Percentiles rank a stretch among this genome's conserved stretches.
Evolutionary conservation across 2,329 filamentous ascomycete genomes (phyloP).

Genomic region (Fusarium sp.): DNA sequence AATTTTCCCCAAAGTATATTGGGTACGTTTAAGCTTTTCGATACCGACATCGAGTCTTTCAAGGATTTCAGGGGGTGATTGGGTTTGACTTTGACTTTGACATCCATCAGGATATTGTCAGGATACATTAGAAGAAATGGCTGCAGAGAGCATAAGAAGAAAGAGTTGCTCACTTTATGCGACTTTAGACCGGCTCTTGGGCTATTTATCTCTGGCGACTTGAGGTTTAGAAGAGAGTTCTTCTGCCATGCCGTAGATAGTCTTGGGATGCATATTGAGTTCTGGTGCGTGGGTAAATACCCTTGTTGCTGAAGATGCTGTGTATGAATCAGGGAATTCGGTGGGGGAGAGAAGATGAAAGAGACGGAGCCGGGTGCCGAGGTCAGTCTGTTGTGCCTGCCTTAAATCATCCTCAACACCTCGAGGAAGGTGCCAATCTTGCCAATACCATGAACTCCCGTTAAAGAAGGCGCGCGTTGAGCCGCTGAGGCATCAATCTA

Average conservation of each 20-base stretch:
- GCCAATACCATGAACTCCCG: not conserved
- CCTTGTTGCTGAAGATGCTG: not conserved
- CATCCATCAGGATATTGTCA: not conserved
- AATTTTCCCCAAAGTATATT: not conserved
- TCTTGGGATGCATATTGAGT: not conserved
- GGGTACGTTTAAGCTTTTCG: not conserved
- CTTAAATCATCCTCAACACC: not conserved
- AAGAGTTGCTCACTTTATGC: not conserved
- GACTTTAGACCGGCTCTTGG: not conserved
- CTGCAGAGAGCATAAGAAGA: not conserved
- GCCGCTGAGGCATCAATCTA: not conserved
- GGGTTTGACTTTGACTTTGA: not conserved
- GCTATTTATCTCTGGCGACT: not conserved
- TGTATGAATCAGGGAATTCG: not conserved
- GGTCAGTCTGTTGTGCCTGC: not conserved
- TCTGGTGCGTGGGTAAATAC: not conserved
- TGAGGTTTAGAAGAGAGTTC: not conserved
- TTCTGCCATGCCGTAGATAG: not conserved
- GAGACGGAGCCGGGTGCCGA: rapidly evolving
- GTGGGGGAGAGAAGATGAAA: not conserved
- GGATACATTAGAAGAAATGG: not conserved
- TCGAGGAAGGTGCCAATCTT: not conserved
- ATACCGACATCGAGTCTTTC: not conserved
- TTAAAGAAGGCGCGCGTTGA: not conserved
- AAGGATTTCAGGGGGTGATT: not conserved